Evolutionary conservation across 768 basidiomycete species (phyloP), one percentile per base, ranked within the genome.

Genomic region (Leccinum incarnatum): DNA sequence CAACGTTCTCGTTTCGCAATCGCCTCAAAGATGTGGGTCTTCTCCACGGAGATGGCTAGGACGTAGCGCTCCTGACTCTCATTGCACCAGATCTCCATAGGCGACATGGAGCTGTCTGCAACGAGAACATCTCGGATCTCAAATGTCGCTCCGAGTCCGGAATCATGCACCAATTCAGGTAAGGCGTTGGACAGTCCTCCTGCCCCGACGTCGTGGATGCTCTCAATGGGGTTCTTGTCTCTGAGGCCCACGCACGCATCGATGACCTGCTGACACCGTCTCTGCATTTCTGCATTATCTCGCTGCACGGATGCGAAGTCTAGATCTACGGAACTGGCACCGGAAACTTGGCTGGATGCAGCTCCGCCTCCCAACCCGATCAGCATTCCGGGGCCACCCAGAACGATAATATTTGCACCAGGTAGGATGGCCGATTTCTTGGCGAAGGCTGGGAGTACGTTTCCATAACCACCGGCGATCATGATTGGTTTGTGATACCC

Each of bases 21-120:
- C 12, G 66, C 75, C 66, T 86, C 85, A 74, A 99, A 98, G 5
- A 76, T 72, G 2, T 75, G 72, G 21, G 86, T 77, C 57, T 81
- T 83, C 17, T 82, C 80, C 2, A 85, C 83, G 1, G 84, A 83
- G 59, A 99, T 82, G 9, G 97, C 97, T 30, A 98, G 81, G 29
- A 98, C 97, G 70, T 98, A 99, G 40, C 97, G 87, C 68, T 98
- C 97, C 77, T 98, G 97, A 63, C 88, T 90, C 75, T 99, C 97
- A 75, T 99, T 99, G 71, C 97, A 98, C 97, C 97, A 99, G 52
- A 98, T 98, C 76, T 98, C 96, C 96, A 99, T 98, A 0, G 97
- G 97, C 4, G 93, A 95, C 92, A 99, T 93, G 40, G 90, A 89
- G 23, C 83, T 80, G 71, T 98, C 97, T 29, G 93, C 96, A 42